Evolutionary conservation across 768 basidiomycete species (phyloP).

Genomic region (Tricholoma matsutake): DNA sequence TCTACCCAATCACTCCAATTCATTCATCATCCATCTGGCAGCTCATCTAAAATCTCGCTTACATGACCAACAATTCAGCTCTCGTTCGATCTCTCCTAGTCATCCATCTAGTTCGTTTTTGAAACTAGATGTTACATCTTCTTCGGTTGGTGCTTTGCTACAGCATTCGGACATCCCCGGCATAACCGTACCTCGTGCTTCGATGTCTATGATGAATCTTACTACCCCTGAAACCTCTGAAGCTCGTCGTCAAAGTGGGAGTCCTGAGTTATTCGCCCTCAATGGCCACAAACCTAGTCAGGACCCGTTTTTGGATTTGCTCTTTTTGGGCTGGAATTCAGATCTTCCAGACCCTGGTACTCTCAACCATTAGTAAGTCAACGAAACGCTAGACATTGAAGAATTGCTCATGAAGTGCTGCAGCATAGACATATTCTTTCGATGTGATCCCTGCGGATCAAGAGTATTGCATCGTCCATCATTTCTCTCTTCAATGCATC

Average conservation of each 20-base stretch:
- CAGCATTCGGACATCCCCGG: conserved; percentile 30
- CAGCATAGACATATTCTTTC: conserved; percentile 87
- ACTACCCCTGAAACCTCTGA: conserved; percentile 35
- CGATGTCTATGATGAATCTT: conserved; percentile 41
- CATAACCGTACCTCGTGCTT: conserved; percentile 44
- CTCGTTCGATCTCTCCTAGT: conserved; percentile 38
- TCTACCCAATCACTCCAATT: neutral
- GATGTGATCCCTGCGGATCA: conserved; percentile 83
- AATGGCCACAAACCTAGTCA: conserved; percentile 35
- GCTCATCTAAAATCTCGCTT: conserved; percentile 64
- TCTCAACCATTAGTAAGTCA: conserved; percentile 73
- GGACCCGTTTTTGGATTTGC: conserved; percentile 60
- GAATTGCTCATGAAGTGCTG: conserved; percentile 7
- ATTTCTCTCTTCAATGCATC: conserved; percentile 74
- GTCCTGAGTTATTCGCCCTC: conserved; percentile 44
- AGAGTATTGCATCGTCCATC: conserved; percentile 79
- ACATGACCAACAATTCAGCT: conserved; percentile 45
- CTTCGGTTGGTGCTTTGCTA: conserved; percentile 15
- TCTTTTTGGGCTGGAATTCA: conserved; percentile 81
- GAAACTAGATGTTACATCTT: conserved; percentile 14
- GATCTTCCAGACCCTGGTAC: conserved; percentile 76
- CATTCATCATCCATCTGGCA: conserved; percentile 25
- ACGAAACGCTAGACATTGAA: neutral
- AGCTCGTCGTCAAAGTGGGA: conserved; percentile 44
- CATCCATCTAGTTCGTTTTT: conserved; percentile 21